Conservation (phyloP, 768 basidiomycete species). For the Lentinula guzmanii region DNA sequence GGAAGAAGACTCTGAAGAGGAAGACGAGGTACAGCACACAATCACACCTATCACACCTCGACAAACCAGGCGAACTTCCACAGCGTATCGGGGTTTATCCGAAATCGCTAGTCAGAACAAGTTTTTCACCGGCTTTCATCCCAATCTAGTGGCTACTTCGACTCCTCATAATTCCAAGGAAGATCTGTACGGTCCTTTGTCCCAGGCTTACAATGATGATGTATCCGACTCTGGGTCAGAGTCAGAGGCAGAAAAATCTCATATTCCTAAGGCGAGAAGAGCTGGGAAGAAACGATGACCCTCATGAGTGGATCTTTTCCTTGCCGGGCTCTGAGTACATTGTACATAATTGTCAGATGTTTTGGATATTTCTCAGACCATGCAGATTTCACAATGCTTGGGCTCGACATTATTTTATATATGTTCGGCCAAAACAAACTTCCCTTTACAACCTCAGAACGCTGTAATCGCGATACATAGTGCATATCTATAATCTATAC, state of each 20-base stretch:
- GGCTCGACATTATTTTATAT: no score
- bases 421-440: no score
- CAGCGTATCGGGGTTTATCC: conserved; percentile 41
- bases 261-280: conserved; percentile 53
- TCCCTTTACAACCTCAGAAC: no score
- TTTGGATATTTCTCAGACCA: no score
- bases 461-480: not conserved
- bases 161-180: conserved; percentile 19
- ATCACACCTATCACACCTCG: conserved; percentile 15
- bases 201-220: conserved; percentile 26
- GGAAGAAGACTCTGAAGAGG: conserved; percentile 34
- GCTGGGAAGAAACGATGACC: conserved; percentile 33
- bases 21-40: conserved; percentile 26
- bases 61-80: not conserved
- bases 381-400: no score
- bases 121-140: conserved; percentile 17
- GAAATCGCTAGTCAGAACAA: conserved; percentile 42
- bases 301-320: no score
- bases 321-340: no score
- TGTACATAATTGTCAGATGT: no score
- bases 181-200: conserved; percentile 31
- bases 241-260: conserved; percentile 31
- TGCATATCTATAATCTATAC: not conserved
- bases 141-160: not conserved
- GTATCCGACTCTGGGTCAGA: conserved; percentile 36